Evolutionary conservation across 768 basidiomycete genomes (phyloP), one percentile per base, ranked within the genome.

Genomic region (Mycena amicta): DNA sequence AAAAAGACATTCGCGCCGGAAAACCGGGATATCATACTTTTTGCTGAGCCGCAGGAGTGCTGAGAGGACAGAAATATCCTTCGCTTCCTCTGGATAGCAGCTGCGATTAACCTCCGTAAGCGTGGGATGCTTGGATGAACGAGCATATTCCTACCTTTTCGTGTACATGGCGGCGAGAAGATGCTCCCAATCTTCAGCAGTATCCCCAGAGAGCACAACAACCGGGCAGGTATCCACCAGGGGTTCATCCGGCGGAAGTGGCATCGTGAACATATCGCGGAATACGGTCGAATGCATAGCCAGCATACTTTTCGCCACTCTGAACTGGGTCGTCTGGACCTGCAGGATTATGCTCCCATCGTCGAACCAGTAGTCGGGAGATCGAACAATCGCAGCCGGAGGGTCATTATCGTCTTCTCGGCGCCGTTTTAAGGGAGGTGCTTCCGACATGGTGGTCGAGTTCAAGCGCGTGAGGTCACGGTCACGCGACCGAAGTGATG

Each of bases 121-220:
- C n/a, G n/a, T n/a, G n/a, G n/a, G n/a, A 37, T 37, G 33, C 33
- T 8, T 37, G 33, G 33, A 37, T 37, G 8, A 8, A 37, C 8
- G 18, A 37, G 18, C n/a, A 18, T 18, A 37, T 18, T 37, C 33
- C 11, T 23, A 45, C 43, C 43, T 45, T 23, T 5, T 16, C 13
- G 43, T 6, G 25, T 57, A 57, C 27, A 57, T 30, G 12, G 56
- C 50, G 18, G n/a, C 15, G 11, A 57, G 56, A 43, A 57, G 56
- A 22, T 43, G 50, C 12, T 30, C 37, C 12, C 50, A 15, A 49
- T 57, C 56, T 8, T 43, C 26, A 1, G 22, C 22, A 39, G 79
- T 65, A 74, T 67, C 67, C 11, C 43, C 43, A 45, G 55, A 53
- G 29, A 66, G 51, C 31, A 45, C 30, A 15, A 66, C 46, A 15